phyloP scores from a whole-genome alignment of 306 rosid species.

The Inga leiocalycina region DNA sequence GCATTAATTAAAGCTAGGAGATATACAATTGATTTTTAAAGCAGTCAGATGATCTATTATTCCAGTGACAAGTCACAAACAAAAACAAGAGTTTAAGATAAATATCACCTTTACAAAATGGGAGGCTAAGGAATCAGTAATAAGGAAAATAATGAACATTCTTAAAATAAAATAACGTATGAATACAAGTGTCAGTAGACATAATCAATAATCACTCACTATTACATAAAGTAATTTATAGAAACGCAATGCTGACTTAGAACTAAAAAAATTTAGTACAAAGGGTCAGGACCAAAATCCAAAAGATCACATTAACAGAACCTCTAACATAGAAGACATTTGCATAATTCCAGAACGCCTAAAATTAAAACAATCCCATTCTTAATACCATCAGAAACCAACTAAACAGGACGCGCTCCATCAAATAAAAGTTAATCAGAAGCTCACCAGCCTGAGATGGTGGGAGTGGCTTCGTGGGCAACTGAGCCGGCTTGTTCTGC shows the following conservation, averaged over 20 bases:
- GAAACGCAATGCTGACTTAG: background rate
- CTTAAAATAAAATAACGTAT: background rate
- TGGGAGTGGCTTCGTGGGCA: constrained; percentile 85
- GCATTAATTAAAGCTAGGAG: background rate
- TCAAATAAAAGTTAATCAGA: background rate
- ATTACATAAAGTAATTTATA: background rate
- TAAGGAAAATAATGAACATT: background rate
- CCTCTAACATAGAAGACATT: background rate
- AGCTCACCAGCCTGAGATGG: constrained; percentile 87
- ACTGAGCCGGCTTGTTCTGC: constrained; percentile 56
- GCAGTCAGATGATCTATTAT: background rate
- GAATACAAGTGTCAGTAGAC: background rate
- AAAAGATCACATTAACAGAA: background rate
- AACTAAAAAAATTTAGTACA: background rate
- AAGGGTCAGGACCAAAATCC: background rate
- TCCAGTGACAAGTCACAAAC: background rate
- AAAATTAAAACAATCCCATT: background rate
- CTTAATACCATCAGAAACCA: background rate
- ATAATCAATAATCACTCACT: background rate
- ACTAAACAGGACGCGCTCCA: background rate
- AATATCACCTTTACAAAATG: background rate
- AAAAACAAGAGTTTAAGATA: background rate
- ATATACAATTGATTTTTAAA: background rate
- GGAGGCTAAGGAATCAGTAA: background rate
- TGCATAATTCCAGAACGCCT: background rate